phyloP scores from a whole-genome alignment of 2,329 filamentous ascomycete genomes.

The Thielaviopsis euricoi region DNA sequence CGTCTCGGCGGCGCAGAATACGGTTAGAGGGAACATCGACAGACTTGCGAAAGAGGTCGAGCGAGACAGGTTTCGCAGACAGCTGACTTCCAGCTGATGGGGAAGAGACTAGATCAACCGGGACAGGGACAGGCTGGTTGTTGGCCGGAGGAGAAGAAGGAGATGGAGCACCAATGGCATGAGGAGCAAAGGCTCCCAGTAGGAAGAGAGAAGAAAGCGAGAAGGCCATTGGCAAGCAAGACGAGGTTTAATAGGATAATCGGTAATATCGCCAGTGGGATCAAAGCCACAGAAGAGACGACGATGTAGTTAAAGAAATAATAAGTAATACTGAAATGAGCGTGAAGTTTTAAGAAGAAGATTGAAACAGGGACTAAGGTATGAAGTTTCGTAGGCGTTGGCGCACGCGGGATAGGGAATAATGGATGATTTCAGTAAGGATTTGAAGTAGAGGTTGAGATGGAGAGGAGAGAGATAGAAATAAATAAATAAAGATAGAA shows the following conservation, averaged over 20 bases:
- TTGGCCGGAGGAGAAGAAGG: background rate
- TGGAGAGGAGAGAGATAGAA: background rate
- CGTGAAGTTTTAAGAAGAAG: background rate
- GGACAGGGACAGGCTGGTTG: background rate
- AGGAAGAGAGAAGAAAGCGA: slow-evolving; percentile 1
- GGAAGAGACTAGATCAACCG: background rate
- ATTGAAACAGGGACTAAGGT: background rate
- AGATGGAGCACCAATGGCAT: background rate
- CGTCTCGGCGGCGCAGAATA: background rate
- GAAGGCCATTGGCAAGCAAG: slow-evolving; percentile 1
- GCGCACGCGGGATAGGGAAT: background rate
- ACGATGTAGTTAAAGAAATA: background rate
- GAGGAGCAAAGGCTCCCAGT: slow-evolving; percentile 2
- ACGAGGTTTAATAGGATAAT: background rate
- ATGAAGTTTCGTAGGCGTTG: background rate
- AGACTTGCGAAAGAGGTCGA: slow-evolving; percentile 2
- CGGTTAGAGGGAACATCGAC: slow-evolving; percentile 2
- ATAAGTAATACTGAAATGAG: background rate
- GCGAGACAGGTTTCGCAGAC: slow-evolving; percentile 3
- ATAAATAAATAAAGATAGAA: background rate
- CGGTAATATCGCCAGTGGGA: background rate
- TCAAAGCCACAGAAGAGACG: background rate
- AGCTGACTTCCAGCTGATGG: background rate
- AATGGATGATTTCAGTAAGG: background rate
- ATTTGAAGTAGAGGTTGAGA: no score